These are phyloP conservation scores for Pyrenophora teres DNA, from an alignment of 2,329 filamentous ascomycete genomes.

Conservation along the genomic window DNA sequence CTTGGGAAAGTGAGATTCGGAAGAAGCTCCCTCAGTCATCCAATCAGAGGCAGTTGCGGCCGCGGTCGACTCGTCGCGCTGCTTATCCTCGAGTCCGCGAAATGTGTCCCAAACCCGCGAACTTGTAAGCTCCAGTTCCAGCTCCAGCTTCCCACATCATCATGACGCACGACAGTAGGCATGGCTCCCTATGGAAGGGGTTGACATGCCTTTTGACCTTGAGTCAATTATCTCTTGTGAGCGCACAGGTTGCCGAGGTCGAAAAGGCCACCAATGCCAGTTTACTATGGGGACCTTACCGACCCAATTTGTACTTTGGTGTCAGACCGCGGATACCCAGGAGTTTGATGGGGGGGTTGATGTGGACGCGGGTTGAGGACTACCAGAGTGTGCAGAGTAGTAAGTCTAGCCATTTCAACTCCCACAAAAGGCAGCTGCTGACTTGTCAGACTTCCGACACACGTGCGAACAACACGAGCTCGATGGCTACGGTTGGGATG, in stretches of 20 bases:
- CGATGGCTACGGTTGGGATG: conserved; percentile 96
- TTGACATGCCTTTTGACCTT: conserved; percentile 28
- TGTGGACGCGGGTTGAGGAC: conserved; percentile 87
- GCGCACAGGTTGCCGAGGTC: conserved; percentile 44
- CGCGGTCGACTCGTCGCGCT: conserved; percentile 12
- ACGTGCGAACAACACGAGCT: conserved; percentile 97
- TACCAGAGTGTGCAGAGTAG: conserved; percentile 76
- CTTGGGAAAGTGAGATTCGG: too few species aligned
- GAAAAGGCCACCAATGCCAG: conserved; percentile 71
- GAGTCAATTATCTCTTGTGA: conserved; percentile 27
- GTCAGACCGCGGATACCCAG: conserved; percentile 80
- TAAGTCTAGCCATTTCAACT: conserved; percentile 51
- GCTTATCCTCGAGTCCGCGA: conserved; percentile 4
- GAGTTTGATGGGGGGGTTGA: conserved; percentile 78
- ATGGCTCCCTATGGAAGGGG: conserved; percentile 25
- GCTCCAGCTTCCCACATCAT: conserved; percentile 24
- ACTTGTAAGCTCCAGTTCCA: background rate
- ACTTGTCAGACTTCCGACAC: conserved; percentile 74
- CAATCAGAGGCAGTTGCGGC: conserved; percentile 23
- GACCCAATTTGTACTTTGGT: conserved; percentile 93
- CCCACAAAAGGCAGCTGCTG: conserved; percentile 11
- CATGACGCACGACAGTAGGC: conserved; percentile 34
- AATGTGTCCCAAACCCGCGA: conserved; percentile 34
- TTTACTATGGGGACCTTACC: conserved; percentile 94
- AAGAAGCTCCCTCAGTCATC: background rate